phyloP scores from a whole-genome alignment of 495 filamentous ascomycete species.

The Talaromyces ruber region DNA sequence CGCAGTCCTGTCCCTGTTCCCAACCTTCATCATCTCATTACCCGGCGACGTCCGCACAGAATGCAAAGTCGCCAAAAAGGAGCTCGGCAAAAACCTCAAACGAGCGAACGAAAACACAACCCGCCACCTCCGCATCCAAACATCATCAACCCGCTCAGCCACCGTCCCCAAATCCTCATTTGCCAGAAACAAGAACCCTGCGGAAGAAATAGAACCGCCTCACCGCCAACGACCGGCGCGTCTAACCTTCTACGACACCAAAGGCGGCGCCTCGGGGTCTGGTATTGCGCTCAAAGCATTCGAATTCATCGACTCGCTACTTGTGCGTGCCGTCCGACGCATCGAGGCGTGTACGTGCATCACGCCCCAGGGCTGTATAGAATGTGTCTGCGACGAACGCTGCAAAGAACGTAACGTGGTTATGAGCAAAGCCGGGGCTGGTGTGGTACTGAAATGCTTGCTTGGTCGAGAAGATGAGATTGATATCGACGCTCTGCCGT shows the following conservation, averaged over 20 bases:
- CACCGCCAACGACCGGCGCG: conserved; percentile 78
- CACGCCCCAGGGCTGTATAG: conserved; percentile 63
- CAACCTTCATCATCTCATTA: conserved; percentile 80
- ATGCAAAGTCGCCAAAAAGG: conserved; percentile 81
- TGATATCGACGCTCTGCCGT: conserved; percentile 67
- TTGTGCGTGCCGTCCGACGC: conserved; percentile 69
- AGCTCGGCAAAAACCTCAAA: conserved; percentile 30
- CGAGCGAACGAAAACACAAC: conserved; percentile 8
- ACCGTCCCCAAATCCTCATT: not conserved
- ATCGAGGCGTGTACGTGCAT: conserved; percentile 64
- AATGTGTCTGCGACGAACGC: conserved; percentile 78
- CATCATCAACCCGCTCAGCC: not conserved
- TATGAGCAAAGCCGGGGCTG: conserved; percentile 84
- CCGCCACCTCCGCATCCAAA: not conserved
- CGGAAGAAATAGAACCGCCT: conserved; percentile 27
- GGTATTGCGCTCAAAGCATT: conserved; percentile 90
- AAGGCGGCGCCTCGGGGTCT: conserved; percentile 72
- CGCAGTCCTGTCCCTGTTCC: conserved; percentile 76
- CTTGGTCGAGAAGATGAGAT: conserved; percentile 66
- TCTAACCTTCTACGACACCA: conserved; percentile 90
- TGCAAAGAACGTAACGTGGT: conserved; percentile 87
- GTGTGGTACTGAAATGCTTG: conserved; percentile 68
- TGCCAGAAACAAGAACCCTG: not conserved
- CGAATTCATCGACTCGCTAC: conserved; percentile 75
- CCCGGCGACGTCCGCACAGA: conserved; percentile 88